Percentiles rank a stretch among this genome's conserved stretches.
Conservation (phyloP, 2,329 filamentous ascomycete genomes). For the Fusarium sp. region DNA sequence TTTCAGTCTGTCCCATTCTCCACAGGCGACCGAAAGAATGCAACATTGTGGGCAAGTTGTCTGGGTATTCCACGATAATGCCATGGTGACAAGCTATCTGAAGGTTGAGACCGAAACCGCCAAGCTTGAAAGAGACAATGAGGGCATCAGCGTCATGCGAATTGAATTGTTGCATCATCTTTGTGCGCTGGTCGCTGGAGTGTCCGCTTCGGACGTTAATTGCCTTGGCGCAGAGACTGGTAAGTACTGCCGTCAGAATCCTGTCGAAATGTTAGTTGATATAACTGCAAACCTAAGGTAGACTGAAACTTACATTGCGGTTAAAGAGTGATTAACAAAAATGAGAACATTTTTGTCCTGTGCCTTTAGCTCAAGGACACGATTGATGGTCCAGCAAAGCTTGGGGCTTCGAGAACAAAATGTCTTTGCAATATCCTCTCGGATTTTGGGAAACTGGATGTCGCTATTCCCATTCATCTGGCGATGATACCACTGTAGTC, state of each 20-base stretch:
- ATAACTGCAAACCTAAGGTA: background rate
- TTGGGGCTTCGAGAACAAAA: background rate
- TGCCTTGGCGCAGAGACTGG: background rate
- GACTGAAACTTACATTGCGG: background rate
- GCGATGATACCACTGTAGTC: background rate
- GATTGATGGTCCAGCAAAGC: background rate
- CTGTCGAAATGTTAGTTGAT: background rate
- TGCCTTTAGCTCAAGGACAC: rapidly evolving
- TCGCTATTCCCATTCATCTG: background rate
- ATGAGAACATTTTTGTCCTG: background rate
- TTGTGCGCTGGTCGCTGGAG: rapidly evolving
- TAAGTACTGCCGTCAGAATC: background rate
- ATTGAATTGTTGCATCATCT: background rate
- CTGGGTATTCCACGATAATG: rapidly evolving
- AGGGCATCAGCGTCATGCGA: background rate
- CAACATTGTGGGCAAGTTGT: background rate
- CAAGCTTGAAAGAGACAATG: rapidly evolving
- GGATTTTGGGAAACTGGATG: background rate
- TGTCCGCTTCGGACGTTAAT: background rate
- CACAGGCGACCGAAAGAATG: background rate
- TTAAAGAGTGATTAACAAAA: background rate
- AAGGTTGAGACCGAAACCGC: background rate
- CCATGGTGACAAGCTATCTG: background rate
- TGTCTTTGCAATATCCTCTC: rapidly evolving
- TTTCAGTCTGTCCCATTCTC: background rate